A percentile compares a stretch with the other conserved stretches of the same genome.
Evolutionary conservation across 768 basidiomycete species (phyloP).

Genomic region (Tricholoma hemisulphureum): DNA sequence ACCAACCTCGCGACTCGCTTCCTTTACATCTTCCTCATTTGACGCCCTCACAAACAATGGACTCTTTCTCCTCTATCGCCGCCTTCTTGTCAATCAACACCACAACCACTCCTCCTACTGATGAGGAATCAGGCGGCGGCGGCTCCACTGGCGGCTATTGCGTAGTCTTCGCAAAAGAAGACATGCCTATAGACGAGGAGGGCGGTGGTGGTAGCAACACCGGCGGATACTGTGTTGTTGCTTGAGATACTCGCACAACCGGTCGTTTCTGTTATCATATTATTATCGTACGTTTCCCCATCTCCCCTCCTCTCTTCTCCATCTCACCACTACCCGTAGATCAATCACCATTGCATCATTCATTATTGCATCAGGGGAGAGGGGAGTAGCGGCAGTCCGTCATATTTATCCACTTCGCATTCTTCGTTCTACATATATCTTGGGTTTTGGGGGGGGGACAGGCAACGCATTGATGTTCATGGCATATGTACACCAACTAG

Average conservation of each 20-base stretch:
- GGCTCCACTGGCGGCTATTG: conserved; percentile 1
- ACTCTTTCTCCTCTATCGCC: conserved; percentile 4
- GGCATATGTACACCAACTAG: background rate
- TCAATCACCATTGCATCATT: background rate
- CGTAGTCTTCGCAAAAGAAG: conserved; percentile 3
- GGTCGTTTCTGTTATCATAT: background rate
- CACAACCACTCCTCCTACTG: background rate
- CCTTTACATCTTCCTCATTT: background rate
- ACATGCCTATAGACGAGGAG: conserved; percentile 4
- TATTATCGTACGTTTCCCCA: background rate
- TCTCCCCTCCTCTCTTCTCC: background rate
- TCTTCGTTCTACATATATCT: background rate
- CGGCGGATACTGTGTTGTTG: conserved; percentile 7
- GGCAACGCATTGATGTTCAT: background rate
- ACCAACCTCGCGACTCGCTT: too few species aligned
- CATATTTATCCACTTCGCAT: conserved; percentile 1
- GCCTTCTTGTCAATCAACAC: background rate
- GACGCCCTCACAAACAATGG: conserved; percentile 2
- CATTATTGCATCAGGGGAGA: background rate
- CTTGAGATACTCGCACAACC: conserved; percentile 6
- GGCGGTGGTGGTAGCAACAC: background rate
- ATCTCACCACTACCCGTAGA: background rate
- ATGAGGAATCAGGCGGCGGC: conserved; percentile 5
- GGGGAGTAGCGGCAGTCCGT: background rate
- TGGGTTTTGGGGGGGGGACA: background rate